Conservation (phyloP, 2,329 filamentous ascomycete species). For the Aspergillus spinulosporus region DNA sequence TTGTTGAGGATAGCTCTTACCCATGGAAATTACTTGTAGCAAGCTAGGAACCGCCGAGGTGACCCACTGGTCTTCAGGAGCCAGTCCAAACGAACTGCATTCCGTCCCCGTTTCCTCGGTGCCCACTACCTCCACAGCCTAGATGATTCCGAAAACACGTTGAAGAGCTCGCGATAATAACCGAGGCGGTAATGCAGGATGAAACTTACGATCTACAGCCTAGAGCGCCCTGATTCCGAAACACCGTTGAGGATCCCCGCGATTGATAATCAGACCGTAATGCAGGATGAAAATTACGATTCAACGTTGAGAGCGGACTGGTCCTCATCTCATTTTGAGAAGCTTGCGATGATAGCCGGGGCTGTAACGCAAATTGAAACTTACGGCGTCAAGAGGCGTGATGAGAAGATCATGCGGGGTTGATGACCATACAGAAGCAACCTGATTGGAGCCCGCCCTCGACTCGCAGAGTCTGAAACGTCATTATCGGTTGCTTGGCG, state of each 20-base stretch:
- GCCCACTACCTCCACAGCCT: neutral
- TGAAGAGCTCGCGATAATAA: neutral
- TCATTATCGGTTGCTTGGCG: neutral
- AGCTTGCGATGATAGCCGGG: no score
- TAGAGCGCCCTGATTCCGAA: no score
- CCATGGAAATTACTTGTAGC: conserved; percentile 1
- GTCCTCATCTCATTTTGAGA: no score
- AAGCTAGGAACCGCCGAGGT: neutral
- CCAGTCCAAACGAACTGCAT: neutral
- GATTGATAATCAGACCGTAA: no score
- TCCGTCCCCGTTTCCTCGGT: neutral
- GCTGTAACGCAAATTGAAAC: no score
- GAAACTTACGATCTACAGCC: neutral
- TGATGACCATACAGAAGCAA: neutral
- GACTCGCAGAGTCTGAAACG: neutral
- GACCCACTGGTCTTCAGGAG: neutral
- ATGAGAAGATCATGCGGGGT: conserved; percentile 3
- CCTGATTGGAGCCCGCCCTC: neutral
- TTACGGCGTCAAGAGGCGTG: neutral
- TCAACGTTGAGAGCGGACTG: no score
- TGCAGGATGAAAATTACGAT: no score
- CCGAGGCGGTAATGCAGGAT: neutral
- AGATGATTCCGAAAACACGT: neutral
- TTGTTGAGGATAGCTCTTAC: neutral
- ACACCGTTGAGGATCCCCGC: no score